Percentiles rank a stretch among this genome's conserved stretches.
These are phyloP conservation scores for Rutstroemia sp. DNA, from an alignment of 2,329 filamentous ascomycete species.

Conservation along the genomic window DNA sequence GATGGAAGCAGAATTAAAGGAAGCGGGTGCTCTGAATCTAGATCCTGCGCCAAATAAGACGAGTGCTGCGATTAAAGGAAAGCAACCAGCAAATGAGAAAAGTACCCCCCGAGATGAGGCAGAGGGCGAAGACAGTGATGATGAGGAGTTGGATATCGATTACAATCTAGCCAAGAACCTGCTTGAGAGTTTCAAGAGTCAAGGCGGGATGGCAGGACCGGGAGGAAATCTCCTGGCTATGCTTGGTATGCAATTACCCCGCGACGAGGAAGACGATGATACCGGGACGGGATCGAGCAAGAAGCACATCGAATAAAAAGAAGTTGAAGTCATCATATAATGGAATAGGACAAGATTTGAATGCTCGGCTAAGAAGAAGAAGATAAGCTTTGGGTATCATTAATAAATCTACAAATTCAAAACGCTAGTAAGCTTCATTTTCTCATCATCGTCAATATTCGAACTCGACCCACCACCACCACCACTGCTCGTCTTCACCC, in stretches of 20 bases:
- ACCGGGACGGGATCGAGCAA: not conserved
- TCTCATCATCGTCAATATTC: constrained; percentile 13
- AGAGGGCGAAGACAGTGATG: constrained; percentile 50
- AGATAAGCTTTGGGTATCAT: constrained; percentile 9
- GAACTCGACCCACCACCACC: constrained; percentile 13
- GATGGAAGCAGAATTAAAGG: constrained; percentile 67
- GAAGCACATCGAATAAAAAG: not conserved
- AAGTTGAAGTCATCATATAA: too few relatives aligned
- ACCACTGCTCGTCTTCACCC: constrained; percentile 9
- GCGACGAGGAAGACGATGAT: constrained; percentile 57
- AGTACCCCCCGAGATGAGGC: constrained; percentile 37
- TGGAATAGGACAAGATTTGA: too few relatives aligned
- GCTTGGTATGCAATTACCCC: constrained; percentile 75
- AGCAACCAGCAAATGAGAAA: constrained; percentile 9
- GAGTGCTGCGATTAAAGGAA: constrained; percentile 25
- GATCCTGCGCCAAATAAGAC: constrained; percentile 33
- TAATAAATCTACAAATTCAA: constrained; percentile 2
- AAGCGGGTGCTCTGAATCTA: constrained; percentile 57
- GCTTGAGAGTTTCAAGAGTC: constrained; percentile 85
- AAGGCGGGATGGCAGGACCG: constrained; percentile 78
- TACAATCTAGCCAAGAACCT: constrained; percentile 86
- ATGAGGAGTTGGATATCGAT: constrained; percentile 66
- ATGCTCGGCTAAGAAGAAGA: not conserved
- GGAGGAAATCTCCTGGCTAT: constrained; percentile 80
- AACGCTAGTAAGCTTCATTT: constrained; percentile 6